These are phyloP conservation scores for Daldinia sp. DNA, from an alignment of 2,329 filamentous ascomycete species.

Conservation along the genomic window DNA sequence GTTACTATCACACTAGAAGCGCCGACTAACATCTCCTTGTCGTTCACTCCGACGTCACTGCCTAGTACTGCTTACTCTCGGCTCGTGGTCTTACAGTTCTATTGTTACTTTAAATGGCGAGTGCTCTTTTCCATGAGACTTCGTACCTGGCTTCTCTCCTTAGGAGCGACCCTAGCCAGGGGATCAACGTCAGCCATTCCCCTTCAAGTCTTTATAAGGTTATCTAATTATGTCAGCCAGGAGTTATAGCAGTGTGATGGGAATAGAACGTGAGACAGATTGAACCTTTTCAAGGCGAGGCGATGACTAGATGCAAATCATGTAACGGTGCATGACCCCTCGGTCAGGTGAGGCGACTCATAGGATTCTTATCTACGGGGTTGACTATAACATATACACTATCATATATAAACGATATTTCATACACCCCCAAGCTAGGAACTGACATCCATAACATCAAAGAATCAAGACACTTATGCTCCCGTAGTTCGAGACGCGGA, in stretches of 20 bases:
- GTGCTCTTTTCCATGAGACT: not conserved
- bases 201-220: conserved; percentile 4
- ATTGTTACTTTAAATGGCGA: not conserved
- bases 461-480: not conserved
- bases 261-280: conserved; percentile 18
- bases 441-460: not conserved
- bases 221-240: conserved; percentile 24
- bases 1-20: conserved; percentile 5
- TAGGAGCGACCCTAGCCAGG: not conserved
- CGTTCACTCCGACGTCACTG: not conserved
- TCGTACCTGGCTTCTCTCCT: not conserved
- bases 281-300: conserved; percentile 5
- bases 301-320: conserved; percentile 23
- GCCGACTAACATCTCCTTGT: not conserved
- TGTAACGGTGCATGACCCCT: conserved; percentile 24
- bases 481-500: not conserved
- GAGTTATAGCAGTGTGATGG: conserved; percentile 1
- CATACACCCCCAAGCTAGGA: not conserved
- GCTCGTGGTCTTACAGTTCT: not conserved
- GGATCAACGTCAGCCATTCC: conserved; percentile 29
- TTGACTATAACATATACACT: not conserved
- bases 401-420: conserved; percentile 15
- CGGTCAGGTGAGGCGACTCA: conserved; percentile 8
- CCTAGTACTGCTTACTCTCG: conserved; percentile 3
- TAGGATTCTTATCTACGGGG: not conserved